Base-by-base conservation (phyloP, 2,329 filamentous ascomycete genomes). In the Catunica adiposa region DNA sequence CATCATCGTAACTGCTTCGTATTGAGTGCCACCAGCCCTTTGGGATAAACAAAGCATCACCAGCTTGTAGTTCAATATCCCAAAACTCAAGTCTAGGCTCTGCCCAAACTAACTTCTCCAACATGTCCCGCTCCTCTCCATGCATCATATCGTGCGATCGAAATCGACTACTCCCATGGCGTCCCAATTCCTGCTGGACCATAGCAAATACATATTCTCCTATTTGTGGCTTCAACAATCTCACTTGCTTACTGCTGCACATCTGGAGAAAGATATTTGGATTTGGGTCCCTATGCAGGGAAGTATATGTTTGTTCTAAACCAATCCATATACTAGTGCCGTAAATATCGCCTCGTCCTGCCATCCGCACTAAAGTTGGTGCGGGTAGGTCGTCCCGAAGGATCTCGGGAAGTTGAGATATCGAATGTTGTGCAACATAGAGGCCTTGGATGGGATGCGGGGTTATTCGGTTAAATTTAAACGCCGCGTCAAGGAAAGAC, bases 61-160 rank as follows among this genome's bases (percentile, higher is more conserved):
- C 86, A 3, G 77, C 71, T 0, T 70, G 66, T 14, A 97, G 64
- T 3, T 69, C 65, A 1, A 75, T 78, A 63, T 87, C 77, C 2
- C 66, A 61, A 20, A 75, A 62, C 61, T 62, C 69, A 61, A 61
- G 66, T 59, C 58, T 62, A 22, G 22, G 58, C 38, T 53, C 58
- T 1, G 64, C 60, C 92, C 90, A 97, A 2, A 95, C 75, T 2
- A 76, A 80, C 1, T 75, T 69, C 60, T 89, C 79, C 14, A 96
- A 67, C 1, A 75, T 70, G 20, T 72, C 67, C 61, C 80, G 80
- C 68, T 95, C 87, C 1, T 70, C 68, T 0, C 89, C 89, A 53
- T 82, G 74, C 89, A 97, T 96, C 89, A 97, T 96, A 65, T 95
- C 89, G 9, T 82, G 75, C 0, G 86, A 85, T 56, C 89, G 76